Evolutionary conservation across 768 basidiomycete genomes (phyloP).

Genomic region (Lactarius pseudohatsudake): DNA sequence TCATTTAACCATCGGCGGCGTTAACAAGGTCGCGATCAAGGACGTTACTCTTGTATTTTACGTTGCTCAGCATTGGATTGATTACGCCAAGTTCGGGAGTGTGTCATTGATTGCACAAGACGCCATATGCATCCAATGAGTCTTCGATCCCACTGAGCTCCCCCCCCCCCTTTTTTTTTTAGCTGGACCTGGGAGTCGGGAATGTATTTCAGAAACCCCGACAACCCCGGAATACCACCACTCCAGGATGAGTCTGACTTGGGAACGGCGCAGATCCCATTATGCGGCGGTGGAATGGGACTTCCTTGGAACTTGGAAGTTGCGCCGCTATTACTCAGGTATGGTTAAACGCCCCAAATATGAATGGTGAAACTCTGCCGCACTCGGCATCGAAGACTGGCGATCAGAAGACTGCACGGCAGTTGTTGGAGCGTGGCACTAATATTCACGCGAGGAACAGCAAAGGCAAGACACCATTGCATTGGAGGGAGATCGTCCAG

Average conservation of each 20-base stretch:
- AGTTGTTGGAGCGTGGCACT: neutral
- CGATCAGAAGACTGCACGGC: neutral
- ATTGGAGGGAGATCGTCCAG: too few relatives aligned
- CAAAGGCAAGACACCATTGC: neutral
- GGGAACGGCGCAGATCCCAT: neutral
- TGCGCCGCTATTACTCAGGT: neutral
- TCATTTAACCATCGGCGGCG: neutral
- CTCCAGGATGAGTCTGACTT: neutral
- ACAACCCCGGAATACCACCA: neutral
- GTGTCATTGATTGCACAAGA: neutral
- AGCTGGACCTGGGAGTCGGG: neutral
- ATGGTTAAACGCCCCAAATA: neutral
- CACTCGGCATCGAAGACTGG: neutral
- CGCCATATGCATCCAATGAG: neutral
- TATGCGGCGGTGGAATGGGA: neutral
- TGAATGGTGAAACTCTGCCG: neutral
- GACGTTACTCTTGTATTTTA: neutral
- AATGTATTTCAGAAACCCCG: neutral
- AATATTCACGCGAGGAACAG: neutral
- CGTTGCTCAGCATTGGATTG: neutral
- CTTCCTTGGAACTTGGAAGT: neutral
- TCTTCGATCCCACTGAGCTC: neutral
- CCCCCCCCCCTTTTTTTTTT: neutral
- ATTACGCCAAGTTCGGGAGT: neutral
- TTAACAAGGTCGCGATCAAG: neutral